phyloP scores from a whole-genome alignment of 208 protist species.

The Giardia muris region DNA sequence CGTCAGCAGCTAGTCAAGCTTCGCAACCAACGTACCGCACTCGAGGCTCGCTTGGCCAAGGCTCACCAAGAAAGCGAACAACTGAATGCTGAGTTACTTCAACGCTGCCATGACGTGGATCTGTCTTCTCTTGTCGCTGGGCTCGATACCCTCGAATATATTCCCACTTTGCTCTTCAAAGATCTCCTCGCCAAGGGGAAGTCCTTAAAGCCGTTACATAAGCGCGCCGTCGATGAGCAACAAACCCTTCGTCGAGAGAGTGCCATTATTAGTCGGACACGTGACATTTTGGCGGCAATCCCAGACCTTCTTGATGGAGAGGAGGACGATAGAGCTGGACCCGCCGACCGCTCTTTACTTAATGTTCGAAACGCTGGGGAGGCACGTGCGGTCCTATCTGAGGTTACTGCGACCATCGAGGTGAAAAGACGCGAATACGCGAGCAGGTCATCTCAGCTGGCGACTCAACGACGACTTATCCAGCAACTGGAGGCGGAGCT shows the following conservation, averaged over 20 bases:
- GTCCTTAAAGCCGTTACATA: background rate
- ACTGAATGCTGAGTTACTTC: background rate
- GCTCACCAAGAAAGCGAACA: background rate
- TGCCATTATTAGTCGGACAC: conserved; percentile 6
- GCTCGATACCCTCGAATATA: background rate
- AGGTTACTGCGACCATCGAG: background rate
- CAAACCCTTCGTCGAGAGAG: background rate
- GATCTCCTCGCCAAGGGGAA: conserved; percentile 14
- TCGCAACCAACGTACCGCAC: background rate
- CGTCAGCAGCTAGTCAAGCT: background rate
- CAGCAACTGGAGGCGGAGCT: background rate
- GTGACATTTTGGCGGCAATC: conserved; percentile 16
- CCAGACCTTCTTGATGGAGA: background rate
- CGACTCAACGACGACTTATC: background rate
- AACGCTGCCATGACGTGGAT: background rate
- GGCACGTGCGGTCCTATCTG: background rate
- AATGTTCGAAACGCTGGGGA: background rate
- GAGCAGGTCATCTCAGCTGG: background rate
- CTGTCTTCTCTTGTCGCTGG: background rate
- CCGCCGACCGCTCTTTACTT: background rate
- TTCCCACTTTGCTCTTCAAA: conserved; percentile 21
- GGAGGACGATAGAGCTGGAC: no score
- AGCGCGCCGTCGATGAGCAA: background rate
- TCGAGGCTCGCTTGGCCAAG: background rate
- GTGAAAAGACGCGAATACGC: background rate